Evolutionary conservation across 169 alveolate species (phyloP), one percentile per base, ranked within the genome.

Genomic region (Plasmodium cynomolgi): DNA sequence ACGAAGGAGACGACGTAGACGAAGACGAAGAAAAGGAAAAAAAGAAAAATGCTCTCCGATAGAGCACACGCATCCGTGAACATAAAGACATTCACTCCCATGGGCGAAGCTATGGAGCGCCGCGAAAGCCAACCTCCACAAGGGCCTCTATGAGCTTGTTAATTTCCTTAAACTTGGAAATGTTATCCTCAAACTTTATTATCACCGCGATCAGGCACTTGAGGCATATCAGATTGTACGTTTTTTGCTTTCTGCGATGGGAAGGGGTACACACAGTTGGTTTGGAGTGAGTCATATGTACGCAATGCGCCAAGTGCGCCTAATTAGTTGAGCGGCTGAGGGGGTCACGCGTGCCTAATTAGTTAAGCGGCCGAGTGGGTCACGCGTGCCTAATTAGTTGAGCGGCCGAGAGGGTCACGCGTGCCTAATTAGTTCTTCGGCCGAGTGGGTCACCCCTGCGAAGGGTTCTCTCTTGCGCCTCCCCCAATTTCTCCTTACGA

Each of bases 121-220:
- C 17, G 9, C 2, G n/a, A 39, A 13, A 26, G 29, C 81, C 81
- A n/a, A 86, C 93, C 94, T 90, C 94, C 44, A 90, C 20, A 39
- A 90, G 75, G 83, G 91, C 91, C 54, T 90, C 94, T 31, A 90
- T 39, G 7, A 90, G 62, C 34, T 90, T 90, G 31, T 80, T 81
- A 44, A 81, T 71, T 62, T 90, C 94, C 56, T 90, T 90, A 90
- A 80, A 90, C 75, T 90, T 90, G 62, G 39, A 50, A 41, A 90
- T 90, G 75, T 81, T 90, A n/a, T 90, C 84, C 33, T 90, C 94
- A 62, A 81, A 90, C 31, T 90, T 90, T 20, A 90, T 90, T 39
- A 90, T 79, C 58, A 90, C 94, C 8, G 94, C 94, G 50, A 90
- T 90, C 37, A 90, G 56, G 29, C 94, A 90, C 47, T 71, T 79